Percentiles rank a stretch among this genome's conserved stretches.
Evolutionary conservation across 805 yeast genomes (phyloP).

Genomic region (Brettanomyces naardenensis): DNA sequence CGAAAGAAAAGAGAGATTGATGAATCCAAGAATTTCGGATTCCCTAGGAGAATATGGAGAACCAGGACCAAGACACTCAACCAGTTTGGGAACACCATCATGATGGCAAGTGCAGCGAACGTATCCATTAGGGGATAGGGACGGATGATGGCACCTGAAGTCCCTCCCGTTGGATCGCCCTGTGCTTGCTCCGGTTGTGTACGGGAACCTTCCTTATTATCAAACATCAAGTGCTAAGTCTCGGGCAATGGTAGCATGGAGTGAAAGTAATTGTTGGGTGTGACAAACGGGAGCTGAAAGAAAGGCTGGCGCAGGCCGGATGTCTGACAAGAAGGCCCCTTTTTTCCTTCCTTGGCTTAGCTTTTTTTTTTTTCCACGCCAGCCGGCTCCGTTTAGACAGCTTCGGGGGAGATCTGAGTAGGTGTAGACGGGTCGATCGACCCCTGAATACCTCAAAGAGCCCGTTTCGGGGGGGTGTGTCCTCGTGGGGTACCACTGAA

Average conservation of each 20-base stretch:
- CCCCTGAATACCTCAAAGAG: no score
- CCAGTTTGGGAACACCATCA: slow-evolving; percentile 22
- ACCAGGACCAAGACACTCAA: slow-evolving; percentile 15
- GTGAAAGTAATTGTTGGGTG: background rate
- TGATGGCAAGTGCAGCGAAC: slow-evolving; percentile 19
- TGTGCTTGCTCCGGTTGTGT: background rate
- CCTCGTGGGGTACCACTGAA: no score
- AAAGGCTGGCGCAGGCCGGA: no score
- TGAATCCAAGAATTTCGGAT: slow-evolving; percentile 19
- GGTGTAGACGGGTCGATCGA: no score
- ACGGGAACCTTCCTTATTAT: slow-evolving; percentile 1
- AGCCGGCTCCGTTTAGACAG: no score
- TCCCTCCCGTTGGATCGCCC: background rate
- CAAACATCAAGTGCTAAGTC: background rate
- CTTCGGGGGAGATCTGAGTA: no score
- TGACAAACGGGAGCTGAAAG: no score
- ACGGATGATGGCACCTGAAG: slow-evolving; percentile 9
- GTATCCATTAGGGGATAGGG: slow-evolving; percentile 22
- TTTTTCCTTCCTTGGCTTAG: no score
- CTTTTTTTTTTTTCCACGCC: no score
- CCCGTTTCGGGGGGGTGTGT: no score
- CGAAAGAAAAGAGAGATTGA: slow-evolving; percentile 20
- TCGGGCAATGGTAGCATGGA: background rate
- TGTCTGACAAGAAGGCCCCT: no score
- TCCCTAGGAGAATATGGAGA: slow-evolving; percentile 19